A percentile compares a stretch with the other conserved stretches of the same genome.
Evolutionary conservation across 1,139 yeast genomes (phyloP).

Genomic region (Arxiozyma slooffiae): DNA sequence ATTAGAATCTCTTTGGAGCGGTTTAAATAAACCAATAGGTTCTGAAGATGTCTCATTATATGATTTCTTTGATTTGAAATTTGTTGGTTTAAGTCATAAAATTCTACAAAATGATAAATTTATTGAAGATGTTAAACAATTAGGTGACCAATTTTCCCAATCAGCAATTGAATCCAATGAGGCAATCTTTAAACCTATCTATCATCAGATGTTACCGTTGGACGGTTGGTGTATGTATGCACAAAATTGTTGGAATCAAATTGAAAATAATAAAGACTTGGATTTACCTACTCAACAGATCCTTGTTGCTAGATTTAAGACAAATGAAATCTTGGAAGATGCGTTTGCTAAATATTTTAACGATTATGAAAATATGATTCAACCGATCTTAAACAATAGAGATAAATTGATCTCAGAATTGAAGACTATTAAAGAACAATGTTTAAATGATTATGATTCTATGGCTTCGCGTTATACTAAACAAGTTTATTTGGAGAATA

Average conservation of each 20-base stretch:
- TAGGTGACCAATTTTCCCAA: constrained; percentile 3
- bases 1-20: constrained; percentile 67
- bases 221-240: constrained; percentile 97
- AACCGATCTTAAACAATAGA: constrained; percentile 20
- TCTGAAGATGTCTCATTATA: constrained; percentile 41
- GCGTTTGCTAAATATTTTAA: constrained; percentile 21
- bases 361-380: constrained; percentile 15
- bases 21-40: constrained; percentile 61
- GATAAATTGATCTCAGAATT: constrained; percentile 37
- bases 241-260: constrained; percentile 87
- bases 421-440: constrained; percentile 35
- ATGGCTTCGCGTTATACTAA: constrained; percentile 65
- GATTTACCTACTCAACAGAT: constrained; percentile 96
- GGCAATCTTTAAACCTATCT: constrained; percentile 53
- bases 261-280: constrained; percentile 82
- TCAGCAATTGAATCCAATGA: constrained; percentile 12
- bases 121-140: constrained; percentile 10
- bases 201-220: constrained; percentile 86
- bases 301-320: constrained; percentile 84
- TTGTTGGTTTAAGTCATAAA: constrained; percentile 79
- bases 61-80: constrained; percentile 79
- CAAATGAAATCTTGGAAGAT: constrained; percentile 65
- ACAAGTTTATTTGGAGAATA: constrained; percentile 56
- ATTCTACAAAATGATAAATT: constrained; percentile 70
- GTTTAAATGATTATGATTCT: constrained; percentile 49